Base-by-base conservation (phyloP, 306 rosid genomes). In the Sesbania bispinosa region DNA sequence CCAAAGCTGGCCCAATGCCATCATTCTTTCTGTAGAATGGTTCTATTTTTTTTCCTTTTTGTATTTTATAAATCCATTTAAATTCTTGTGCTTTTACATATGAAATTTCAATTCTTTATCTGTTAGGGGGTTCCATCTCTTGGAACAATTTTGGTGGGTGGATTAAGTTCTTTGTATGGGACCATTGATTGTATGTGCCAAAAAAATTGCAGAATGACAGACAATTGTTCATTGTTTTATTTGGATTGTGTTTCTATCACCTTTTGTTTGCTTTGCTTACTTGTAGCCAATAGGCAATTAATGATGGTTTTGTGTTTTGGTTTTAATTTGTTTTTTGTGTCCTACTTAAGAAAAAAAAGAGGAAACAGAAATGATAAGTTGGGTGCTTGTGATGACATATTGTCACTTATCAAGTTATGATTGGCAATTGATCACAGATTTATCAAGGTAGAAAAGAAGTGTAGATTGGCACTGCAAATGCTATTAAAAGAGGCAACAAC, bases 71-170 rank as follows among this genome's bases (percentile, higher is more conserved):
- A 21, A 20, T 68, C 2, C 32, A 43, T 15, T 63, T 7, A 10
- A 53, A 62, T 72, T 75, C 66, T 80, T 36, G 41, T 79, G 51
- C 0, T 53, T 33, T 51, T 58, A 62, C 64, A 71, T 27, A 55
- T 67, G 67, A 33, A 59, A 73, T 4, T 76, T 71, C 5, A 20
- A 76, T 82, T 79, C 76, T 63, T 62, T 81, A 57, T 16, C 39
- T 19, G 71, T n/a, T 74, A 69, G 68, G n/a, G 78, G 70, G 80
- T 87, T 85, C 84, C 83, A 9, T 69, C 10, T 54, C n/a, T 77
- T 53, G 88, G 86, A 80, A 69, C 90, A 73, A 72, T 83, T 89
- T 85, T 79, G 90, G 73, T 69, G 71, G 84, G 71, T 30, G 32
- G 73, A 62, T 10, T 74, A 62, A 64, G 82, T 71, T 79, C 79